Base-by-base conservation (phyloP, 2,329 filamentous ascomycete genomes). In the Xylaria sp. region DNA sequence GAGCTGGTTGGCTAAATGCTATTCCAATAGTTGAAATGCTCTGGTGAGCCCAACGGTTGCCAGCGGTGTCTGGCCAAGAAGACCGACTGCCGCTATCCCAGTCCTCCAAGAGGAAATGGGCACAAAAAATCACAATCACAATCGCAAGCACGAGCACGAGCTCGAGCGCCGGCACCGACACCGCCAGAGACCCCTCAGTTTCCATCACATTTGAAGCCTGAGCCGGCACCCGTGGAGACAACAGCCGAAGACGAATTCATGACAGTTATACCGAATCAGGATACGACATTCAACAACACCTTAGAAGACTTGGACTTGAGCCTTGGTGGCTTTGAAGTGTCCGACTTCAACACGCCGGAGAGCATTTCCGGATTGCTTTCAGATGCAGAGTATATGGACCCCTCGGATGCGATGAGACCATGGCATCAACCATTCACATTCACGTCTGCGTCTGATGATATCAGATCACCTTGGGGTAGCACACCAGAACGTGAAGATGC, bases 341-440 rank as follows among this genome's bases (percentile, higher is more conserved):
- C 69, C 6, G 54, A 66, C n/a, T 71, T 71, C 40, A 67, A 61
- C 20, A 66, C 61, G 7, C 59, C 68, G 5, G 69, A 70, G 31
- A 63, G 59, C 10, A 61, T 70, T 2, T 59, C 53, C 4, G 60
- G 63, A 11, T 17, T 71, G 31, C 58, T 69, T 28, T 44, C 69
- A 6, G 69, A 71, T 42, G 44, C 64, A 46, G 69, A 71, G 26
- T 71, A 67, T 40, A 70, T 70, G 65, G 69, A 68, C 44, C 69
- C 67, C 28, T 64, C 65, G 4, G 67, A 70, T 31, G 57, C 62
- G 26, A 70, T 70, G 64, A 59, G 57, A n/a, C 59, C 65, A 46
- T 71, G 69, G 69, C 64, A 71, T 1, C 69, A 71, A 33, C 51
- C 60, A 40, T 66, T 71, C 4, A 67, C 64, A 13, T 71, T 70